Conservation (phyloP, 768 basidiomycete species). For the Macrolepiota albuminosa region DNA sequence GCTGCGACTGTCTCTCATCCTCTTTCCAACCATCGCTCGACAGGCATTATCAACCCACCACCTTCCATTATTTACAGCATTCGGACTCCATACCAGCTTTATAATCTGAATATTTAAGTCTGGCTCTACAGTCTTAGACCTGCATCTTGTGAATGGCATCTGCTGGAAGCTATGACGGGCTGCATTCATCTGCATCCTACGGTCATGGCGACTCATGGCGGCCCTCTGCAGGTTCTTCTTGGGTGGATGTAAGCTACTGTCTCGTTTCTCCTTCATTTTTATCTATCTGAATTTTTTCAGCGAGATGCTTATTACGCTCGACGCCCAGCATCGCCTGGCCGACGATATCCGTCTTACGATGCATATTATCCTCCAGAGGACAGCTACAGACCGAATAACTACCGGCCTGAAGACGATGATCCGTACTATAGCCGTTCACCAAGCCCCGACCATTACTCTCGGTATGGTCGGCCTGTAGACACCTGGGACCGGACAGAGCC, state of each 20-base stretch:
- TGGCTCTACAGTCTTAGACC: constrained; percentile 1
- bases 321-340: constrained; percentile 44
- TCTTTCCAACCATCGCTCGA: neutral
- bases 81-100: neutral
- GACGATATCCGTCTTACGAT: constrained; percentile 42
- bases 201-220: constrained; percentile 29
- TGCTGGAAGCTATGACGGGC: constrained; percentile 34
- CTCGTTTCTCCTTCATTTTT: neutral
- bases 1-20: constrained; percentile 16
- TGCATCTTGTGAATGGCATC: constrained; percentile 31
- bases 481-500: constrained; percentile 41
- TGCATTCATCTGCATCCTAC: constrained; percentile 26
- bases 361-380: constrained; percentile 38
- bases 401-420: constrained; percentile 18
- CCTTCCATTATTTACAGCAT: neutral
- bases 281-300: constrained; percentile 20
- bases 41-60: neutral
- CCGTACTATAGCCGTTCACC: constrained; percentile 41
- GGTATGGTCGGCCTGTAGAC: constrained; percentile 30
- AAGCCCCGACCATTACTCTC: constrained; percentile 47
- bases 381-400: constrained; percentile 15
- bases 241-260: constrained; percentile 36
- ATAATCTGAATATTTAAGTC: neutral
- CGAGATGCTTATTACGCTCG: constrained; percentile 29
- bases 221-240: constrained; percentile 22